These are phyloP conservation scores for Globisporangium yorkense DNA, from an alignment of 352 stramenopile species.

Conservation along the genomic window DNA sequence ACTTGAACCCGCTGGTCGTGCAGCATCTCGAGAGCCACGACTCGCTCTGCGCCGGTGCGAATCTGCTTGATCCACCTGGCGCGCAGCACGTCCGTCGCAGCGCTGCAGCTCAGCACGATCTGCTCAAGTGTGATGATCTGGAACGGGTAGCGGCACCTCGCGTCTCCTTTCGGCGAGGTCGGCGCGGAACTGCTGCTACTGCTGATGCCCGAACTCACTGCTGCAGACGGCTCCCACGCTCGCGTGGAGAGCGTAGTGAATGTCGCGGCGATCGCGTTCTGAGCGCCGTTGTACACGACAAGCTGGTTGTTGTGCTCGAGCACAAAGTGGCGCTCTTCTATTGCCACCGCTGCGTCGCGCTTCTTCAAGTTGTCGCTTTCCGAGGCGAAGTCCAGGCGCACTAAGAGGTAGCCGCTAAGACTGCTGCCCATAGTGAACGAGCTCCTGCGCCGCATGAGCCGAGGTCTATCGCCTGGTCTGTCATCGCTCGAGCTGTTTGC, in stretches of 20 bases:
- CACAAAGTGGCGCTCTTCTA: conserved; percentile 43
- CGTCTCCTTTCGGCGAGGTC: conserved; percentile 13
- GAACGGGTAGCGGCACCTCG: conserved; percentile 45
- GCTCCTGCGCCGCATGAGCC: conserved; percentile 1
- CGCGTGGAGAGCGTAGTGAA: conserved; percentile 41
- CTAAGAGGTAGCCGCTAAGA: conserved; percentile 21
- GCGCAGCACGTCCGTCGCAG: conserved; percentile 45
- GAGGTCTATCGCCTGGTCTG: not conserved
- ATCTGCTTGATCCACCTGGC: conserved; percentile 68
- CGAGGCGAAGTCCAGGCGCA: conserved; percentile 28
- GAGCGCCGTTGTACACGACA: conserved; percentile 25
- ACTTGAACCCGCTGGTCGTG: conserved; percentile 40
- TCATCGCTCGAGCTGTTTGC: not conserved
- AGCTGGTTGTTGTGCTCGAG: conserved; percentile 49
- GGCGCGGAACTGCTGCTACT: conserved; percentile 17
- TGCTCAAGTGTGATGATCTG: conserved; percentile 66
- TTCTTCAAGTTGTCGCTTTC: conserved; percentile 18
- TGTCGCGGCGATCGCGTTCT: conserved; percentile 22
- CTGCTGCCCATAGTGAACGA: conserved; percentile 2
- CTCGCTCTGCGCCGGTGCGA: conserved; percentile 42
- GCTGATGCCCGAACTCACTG: not conserved
- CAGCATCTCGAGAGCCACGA: conserved; percentile 44
- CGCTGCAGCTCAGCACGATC: conserved; percentile 54
- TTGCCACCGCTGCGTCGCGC: conserved; percentile 15
- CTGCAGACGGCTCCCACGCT: conserved; percentile 25